Base-by-base conservation (phyloP, 345 rosid species). In the Microthlaspi erraticum region DNA sequence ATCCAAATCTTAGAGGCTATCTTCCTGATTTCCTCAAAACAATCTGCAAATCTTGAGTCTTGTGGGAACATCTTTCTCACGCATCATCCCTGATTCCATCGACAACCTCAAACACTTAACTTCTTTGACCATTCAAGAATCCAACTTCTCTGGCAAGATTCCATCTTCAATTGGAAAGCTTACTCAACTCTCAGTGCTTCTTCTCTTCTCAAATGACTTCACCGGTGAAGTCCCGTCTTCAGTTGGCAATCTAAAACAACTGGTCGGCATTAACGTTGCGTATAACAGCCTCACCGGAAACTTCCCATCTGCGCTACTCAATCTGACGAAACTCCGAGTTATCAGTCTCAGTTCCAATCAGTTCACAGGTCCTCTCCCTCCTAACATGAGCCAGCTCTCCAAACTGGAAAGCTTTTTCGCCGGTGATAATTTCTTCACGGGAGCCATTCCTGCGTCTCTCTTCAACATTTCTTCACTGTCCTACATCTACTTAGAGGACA, bases 241-340 rank as follows among this genome's bases (percentile, higher is more conserved):
- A 13, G 6, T 53, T 4, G 58, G 58, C 10, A 29, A 53, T 11
- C 58, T 29, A 44, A 44, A 44, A 6, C 49, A n/a, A 8, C 14
- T 44, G 49, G 14, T 9, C 1, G 14, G n/a, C 49, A n/a, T 44
- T 44, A 44, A 10, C 2, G 49, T 44, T 7, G 10, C 13, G 13
- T 29, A 20, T 49, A 49, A 49, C 32, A 23, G 20, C 2, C 13
- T 49, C 54, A 49, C 3, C 82, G 88, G 32, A 18, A 39, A 39
- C 44, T 39, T 39, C 5, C 44, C 44, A 39, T 39, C 44, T 13
- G 14, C 44, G 12, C 44, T 49, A 18, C 54, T 49, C 54, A 49
- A 19, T 20, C 3, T 49, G 54, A 49, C 54, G 0, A 10, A 49
- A 11, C 32, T 49, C 10, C 32, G 13, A 19, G 8, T 2, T 20